A percentile compares a stretch with the other conserved stretches of the same genome.
phyloP scores from a whole-genome alignment of 805 yeast genomes.

The Saturnispora dispora region DNA sequence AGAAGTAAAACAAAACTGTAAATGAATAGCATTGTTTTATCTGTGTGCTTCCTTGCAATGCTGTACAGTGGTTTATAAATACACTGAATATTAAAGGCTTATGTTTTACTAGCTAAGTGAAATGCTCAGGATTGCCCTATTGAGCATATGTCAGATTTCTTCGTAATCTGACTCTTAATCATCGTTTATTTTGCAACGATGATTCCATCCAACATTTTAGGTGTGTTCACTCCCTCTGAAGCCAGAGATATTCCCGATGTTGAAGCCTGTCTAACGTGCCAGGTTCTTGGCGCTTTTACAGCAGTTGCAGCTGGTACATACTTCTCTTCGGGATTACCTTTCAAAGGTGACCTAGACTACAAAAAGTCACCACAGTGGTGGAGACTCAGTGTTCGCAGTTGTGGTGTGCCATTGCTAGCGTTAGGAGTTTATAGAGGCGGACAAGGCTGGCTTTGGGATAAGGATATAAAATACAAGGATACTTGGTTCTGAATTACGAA shows the following conservation, averaged over 20 bases:
- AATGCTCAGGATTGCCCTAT: not conserved
- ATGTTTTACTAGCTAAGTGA: not conserved
- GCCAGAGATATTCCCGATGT: conserved; percentile 32
- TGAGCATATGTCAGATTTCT: not conserved
- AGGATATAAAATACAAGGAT: conserved; percentile 22
- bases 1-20: not conserved
- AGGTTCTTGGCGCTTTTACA: conserved; percentile 51
- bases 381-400: conserved; percentile 41
- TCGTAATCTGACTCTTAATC: not conserved
- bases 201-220: conserved; percentile 38
- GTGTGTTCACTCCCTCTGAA: conserved; percentile 44
- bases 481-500: not conserved
- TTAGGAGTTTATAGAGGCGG: conserved; percentile 57
- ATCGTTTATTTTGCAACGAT: conserved; percentile 3
- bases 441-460: conserved; percentile 52
- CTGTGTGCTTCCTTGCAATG: not conserved
- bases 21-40: not conserved
- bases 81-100: not conserved
- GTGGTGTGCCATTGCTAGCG: conserved; percentile 46
- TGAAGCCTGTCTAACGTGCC: conserved; percentile 61
- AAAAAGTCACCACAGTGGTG: conserved; percentile 51
- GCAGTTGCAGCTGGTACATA: conserved; percentile 56
- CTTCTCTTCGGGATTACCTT: conserved; percentile 47
- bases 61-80: not conserved
- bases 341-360: conserved; percentile 31